phyloP scores from a whole-genome alignment of 192 early-diverging fungal genomes.

The Mortierella antarctica region DNA sequence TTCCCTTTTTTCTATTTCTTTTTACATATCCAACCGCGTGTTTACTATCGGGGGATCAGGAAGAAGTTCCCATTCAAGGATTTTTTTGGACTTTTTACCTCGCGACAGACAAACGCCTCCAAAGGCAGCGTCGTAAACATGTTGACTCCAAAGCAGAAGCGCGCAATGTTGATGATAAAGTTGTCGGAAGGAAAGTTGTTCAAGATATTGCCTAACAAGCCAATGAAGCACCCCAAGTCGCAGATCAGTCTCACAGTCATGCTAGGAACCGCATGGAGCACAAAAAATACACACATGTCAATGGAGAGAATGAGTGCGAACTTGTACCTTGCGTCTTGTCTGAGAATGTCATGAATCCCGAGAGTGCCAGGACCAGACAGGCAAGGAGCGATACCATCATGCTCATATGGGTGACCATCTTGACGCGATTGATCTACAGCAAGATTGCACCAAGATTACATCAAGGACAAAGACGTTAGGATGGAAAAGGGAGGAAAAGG shows the following conservation, averaged over 20 bases:
- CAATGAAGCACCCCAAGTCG: background rate
- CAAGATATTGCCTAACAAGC: conserved; percentile 78
- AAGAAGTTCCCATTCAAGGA: background rate
- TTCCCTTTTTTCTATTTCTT: no score
- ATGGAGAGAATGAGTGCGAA: background rate
- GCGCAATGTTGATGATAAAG: conserved; percentile 85
- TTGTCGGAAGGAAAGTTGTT: conserved; percentile 89
- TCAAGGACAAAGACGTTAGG: background rate
- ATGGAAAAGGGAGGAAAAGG: conserved; percentile 7
- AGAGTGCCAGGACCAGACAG: conserved; percentile 77
- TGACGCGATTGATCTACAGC: conserved; percentile 79
- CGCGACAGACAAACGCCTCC: conserved; percentile 90
- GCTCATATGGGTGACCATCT: conserved; percentile 83
- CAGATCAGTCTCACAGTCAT: background rate
- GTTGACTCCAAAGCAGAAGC: conserved; percentile 89
- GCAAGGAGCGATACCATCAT: conserved; percentile 75
- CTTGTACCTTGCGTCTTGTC: conserved; percentile 80
- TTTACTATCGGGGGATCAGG: no score
- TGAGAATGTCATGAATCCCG: conserved; percentile 84
- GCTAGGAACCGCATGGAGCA: background rate
- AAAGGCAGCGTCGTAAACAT: conserved; percentile 96
- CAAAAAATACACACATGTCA: no score
- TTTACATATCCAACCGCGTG: no score
- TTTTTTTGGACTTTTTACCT: conserved; percentile 56
- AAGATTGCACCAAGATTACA: no score